These are phyloP conservation scores for Hypholoma fasciculare DNA, from an alignment of 768 basidiomycete species.

Conservation along the genomic window DNA sequence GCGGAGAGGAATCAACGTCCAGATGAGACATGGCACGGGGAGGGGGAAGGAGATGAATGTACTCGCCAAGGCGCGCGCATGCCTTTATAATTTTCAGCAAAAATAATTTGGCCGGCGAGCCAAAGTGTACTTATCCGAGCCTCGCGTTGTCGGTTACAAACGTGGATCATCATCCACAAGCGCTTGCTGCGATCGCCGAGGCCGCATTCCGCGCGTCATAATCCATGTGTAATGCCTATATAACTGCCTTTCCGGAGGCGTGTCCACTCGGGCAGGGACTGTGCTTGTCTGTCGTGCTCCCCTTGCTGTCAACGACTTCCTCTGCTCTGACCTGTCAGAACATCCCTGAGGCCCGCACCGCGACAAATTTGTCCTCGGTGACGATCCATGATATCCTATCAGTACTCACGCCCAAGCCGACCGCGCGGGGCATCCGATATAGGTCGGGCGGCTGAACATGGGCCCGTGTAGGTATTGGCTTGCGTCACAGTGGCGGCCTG, in stretches of 20 bases:
- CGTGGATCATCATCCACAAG: not conserved
- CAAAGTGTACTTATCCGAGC: not conserved
- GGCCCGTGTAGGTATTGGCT: too few species aligned
- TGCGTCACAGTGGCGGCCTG: too few species aligned
- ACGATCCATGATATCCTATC: too few species aligned
- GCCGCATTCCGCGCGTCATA: not conserved
- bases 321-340: too few species aligned
- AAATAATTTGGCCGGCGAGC: not conserved
- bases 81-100: not conserved
- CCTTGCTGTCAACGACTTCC: too few species aligned
- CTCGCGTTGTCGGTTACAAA: not conserved
- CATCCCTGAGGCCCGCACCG: too few species aligned
- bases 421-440: too few species aligned
- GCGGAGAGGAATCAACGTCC: not conserved
- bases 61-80: not conserved
- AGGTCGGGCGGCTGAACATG: too few species aligned
- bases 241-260: not conserved
- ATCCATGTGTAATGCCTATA: not conserved
- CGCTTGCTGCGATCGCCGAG: not conserved
- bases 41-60: not conserved
- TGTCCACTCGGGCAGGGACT: too few species aligned
- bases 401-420: too few species aligned
- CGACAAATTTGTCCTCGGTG: too few species aligned
- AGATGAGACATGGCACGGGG: not conserved
- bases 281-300: too few species aligned